These are phyloP conservation scores for Ogataea pignaliae DNA, from an alignment of 805 yeast genomes.

Conservation along the genomic window DNA sequence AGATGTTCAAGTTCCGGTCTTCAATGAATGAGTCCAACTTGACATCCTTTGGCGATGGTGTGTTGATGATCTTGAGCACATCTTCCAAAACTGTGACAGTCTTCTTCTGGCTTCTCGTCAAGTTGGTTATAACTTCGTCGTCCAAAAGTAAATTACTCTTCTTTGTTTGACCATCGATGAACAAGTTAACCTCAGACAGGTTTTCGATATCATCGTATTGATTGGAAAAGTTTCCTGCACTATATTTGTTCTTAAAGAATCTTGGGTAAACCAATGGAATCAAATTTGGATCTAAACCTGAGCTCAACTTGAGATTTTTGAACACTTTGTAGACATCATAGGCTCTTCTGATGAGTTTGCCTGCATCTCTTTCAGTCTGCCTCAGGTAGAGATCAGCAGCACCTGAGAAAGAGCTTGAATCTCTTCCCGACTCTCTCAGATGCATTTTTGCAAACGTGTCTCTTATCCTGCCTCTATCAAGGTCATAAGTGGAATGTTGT, in stretches of 20 bases:
- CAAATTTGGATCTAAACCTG: constrained; percentile 15
- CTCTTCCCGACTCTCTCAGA: neutral
- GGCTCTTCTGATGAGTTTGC: constrained; percentile 16
- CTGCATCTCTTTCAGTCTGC: constrained; percentile 21
- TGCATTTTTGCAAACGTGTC: neutral
- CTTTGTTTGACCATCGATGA: constrained; percentile 12
- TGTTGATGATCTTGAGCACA: constrained; percentile 37
- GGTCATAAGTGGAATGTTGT: no score
- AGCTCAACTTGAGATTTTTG: constrained; percentile 9
- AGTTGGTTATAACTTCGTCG: constrained; percentile 38
- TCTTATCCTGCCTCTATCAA: constrained; percentile 1
- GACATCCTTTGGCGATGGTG: constrained; percentile 29
- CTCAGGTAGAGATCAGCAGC: constrained; percentile 13
- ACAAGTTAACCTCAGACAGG: constrained; percentile 29
- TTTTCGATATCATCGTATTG: constrained; percentile 44
- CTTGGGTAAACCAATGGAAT: constrained; percentile 70
- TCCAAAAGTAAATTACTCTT: constrained; percentile 43
- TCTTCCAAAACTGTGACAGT: constrained; percentile 38
- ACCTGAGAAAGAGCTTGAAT: constrained; percentile 7
- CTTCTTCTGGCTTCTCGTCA: constrained; percentile 35
- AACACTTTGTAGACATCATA: constrained; percentile 13
- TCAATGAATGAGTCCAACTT: constrained; percentile 23
- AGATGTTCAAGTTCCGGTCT: constrained; percentile 47
- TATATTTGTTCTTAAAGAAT: constrained; percentile 58
- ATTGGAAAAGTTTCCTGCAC: constrained; percentile 78